Evolutionary conservation across 2,329 filamentous ascomycete species (phyloP).

Genomic region (Calonectria fujianensis): DNA sequence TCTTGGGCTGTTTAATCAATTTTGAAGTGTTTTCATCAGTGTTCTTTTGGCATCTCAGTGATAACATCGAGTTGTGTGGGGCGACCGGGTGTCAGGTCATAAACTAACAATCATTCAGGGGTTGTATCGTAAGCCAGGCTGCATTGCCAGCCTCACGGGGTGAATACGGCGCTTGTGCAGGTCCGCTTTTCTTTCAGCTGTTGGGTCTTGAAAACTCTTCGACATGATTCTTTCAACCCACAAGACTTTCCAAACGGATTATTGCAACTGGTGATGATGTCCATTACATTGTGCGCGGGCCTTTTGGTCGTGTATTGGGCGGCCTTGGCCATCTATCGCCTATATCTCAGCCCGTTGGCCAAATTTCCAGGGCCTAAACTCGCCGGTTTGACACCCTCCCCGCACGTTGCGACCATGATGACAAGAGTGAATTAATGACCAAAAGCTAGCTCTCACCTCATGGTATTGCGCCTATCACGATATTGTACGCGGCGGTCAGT

Average conservation of each 20-base stretch:
- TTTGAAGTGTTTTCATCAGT: too few relatives aligned
- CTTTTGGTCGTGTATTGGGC: neutral
- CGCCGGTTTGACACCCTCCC: conserved; percentile 38
- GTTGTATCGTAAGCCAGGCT: neutral
- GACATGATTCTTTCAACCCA: neutral
- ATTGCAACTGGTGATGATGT: neutral
- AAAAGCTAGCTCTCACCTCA: conserved; percentile 36
- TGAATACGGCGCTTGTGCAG: neutral
- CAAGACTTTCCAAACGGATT: neutral
- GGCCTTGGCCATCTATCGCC: conserved; percentile 42
- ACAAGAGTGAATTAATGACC: neutral
- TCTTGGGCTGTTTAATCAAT: too few relatives aligned
- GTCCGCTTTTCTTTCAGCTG: neutral
- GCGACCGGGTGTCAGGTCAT: too few relatives aligned
- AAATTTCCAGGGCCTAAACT: conserved; percentile 52
- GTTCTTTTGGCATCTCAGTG: too few relatives aligned
- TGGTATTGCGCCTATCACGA: conserved; percentile 45
- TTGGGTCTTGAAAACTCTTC: neutral
- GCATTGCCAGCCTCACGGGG: neutral
- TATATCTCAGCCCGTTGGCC: conserved; percentile 48
- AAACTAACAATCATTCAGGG: too few relatives aligned
- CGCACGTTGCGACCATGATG: too few relatives aligned
- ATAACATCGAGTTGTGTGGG: too few relatives aligned
- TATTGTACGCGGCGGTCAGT: conserved; percentile 43
- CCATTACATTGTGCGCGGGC: neutral